Evolutionary conservation across 1,139 yeast species (phyloP).

Genomic region (Trichomonascaceae sp.): DNA sequence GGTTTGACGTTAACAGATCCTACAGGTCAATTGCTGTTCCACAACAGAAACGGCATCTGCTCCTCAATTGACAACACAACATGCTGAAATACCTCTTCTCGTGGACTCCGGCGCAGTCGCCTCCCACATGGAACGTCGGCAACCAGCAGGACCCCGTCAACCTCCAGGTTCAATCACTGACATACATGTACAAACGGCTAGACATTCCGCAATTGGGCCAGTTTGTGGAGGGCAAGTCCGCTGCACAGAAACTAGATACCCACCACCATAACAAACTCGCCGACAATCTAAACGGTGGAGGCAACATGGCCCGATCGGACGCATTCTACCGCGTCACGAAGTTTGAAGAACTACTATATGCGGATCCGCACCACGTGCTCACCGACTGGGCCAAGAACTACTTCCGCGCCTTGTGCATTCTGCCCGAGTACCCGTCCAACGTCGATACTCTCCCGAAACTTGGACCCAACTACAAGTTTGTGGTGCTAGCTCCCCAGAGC

Average conservation of each 20-base stretch:
- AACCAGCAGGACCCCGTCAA: constrained; percentile 41
- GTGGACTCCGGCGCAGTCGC: no score
- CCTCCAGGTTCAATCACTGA: constrained; percentile 43
- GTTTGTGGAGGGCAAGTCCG: constrained; percentile 8
- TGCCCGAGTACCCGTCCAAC: constrained; percentile 34
- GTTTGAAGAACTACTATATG: constrained; percentile 30
- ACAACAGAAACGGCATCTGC: no score
- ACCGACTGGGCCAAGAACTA: constrained; percentile 54
- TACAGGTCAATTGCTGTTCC: no score
- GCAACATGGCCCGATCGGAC: constrained; percentile 29
- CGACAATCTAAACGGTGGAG: constrained; percentile 11
- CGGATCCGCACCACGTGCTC: constrained; percentile 48
- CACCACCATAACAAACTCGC: constrained; percentile 3
- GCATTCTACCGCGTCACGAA: constrained; percentile 35
- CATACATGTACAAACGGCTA: constrained; percentile 43
- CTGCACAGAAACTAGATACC: constrained; percentile 3
- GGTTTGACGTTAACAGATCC: no score
- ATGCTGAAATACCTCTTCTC: no score
- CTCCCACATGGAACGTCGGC: constrained; percentile 38
- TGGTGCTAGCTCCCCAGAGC: constrained; percentile 32
- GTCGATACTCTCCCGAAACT: constrained; percentile 19
- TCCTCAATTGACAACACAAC: no score
- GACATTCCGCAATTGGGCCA: constrained; percentile 34
- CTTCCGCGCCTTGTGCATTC: constrained; percentile 45
- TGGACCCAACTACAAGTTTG: constrained; percentile 28